Evolutionary conservation across 768 basidiomycete genomes (phyloP).

Genomic region (Neoboletus brunneissimus): DNA sequence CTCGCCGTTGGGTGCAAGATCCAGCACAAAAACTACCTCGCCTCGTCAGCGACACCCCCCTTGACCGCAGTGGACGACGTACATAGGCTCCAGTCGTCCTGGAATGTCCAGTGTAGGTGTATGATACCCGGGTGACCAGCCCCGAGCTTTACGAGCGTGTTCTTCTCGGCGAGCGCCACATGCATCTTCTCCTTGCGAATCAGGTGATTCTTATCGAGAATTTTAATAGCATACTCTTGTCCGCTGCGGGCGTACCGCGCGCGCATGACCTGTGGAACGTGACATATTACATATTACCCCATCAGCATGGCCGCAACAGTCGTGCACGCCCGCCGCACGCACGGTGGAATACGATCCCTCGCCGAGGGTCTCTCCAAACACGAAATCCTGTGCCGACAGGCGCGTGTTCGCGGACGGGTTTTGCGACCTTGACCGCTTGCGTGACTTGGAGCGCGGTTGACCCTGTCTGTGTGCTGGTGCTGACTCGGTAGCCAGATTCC

Average conservation of each 20-base stretch:
- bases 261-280: conserved; percentile 48
- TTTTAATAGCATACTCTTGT: conserved; percentile 72
- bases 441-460: conserved; percentile 41
- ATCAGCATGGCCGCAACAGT: conserved; percentile 8
- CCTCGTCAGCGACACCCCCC: conserved; percentile 1
- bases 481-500: conserved; percentile 13
- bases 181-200: conserved; percentile 73
- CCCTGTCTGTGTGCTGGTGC: conserved; percentile 1
- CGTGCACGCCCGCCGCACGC: conserved; percentile 28
- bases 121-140: conserved; percentile 80
- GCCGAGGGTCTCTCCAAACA: conserved; percentile 70
- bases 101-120: conserved; percentile 78
- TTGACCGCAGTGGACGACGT: conserved; percentile 30
- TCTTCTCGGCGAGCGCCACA: conserved; percentile 78
- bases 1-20: conserved; percentile 75
- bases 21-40: conserved; percentile 69
- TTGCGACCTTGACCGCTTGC: conserved; percentile 38
- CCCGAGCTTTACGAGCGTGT: conserved; percentile 62
- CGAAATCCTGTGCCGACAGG: conserved; percentile 59
- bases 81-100: conserved; percentile 84
- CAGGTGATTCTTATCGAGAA: conserved; percentile 81
- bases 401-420: conserved; percentile 47
- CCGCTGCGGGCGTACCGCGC: conserved; percentile 54
- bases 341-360: conserved; percentile 85
- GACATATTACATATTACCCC: conserved; percentile 8